Evolutionary conservation across 2,329 filamentous ascomycete genomes (phyloP).

Genomic region (Aspergillus sp.): DNA sequence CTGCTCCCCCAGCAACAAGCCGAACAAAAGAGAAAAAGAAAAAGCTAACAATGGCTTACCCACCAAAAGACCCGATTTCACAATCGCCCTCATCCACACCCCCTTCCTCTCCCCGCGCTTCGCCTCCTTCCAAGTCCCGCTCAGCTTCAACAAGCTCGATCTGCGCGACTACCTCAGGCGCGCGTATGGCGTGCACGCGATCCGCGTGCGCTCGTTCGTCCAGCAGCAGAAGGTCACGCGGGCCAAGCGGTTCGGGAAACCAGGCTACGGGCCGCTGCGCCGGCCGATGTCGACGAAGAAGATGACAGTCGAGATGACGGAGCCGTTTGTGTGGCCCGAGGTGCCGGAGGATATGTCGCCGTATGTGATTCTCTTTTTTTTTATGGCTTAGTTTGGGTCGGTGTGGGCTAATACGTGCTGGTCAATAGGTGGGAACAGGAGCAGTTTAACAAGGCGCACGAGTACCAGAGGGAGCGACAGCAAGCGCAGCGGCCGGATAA

Average conservation of each 20-base stretch:
- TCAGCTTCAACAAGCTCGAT: conserved; percentile 93
- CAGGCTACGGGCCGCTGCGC: conserved; percentile 50
- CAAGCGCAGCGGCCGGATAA: conserved; percentile 26
- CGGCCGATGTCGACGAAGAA: conserved; percentile 69
- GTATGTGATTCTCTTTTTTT: conserved; percentile 37
- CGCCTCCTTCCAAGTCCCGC: conserved; percentile 81
- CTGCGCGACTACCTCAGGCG: conserved; percentile 89
- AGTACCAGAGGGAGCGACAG: conserved; percentile 36
- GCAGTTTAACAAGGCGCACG: conserved; percentile 46
- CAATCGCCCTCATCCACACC: conserved; percentile 67
- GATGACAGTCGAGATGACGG: conserved; percentile 85
- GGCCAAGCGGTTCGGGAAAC: conserved; percentile 23
- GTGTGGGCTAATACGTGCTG: conserved; percentile 7
- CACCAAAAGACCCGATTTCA: conserved; percentile 59
- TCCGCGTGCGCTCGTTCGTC: conserved; percentile 69
- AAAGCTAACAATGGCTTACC: conserved; percentile 1
- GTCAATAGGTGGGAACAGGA: conserved; percentile 51
- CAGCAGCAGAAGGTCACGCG: conserved; percentile 56
- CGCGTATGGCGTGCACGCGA: conserved; percentile 66
- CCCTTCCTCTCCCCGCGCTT: conserved; percentile 65
- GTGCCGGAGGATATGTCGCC: conserved; percentile 51
- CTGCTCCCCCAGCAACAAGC: no score
- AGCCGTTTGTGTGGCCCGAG: conserved; percentile 82
- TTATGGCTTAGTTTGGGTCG: conserved; percentile 2
- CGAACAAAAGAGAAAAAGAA: no score